These are phyloP conservation scores for Venturia aucupariae DNA, from an alignment of 2,329 filamentous ascomycete species.

Conservation along the genomic window DNA sequence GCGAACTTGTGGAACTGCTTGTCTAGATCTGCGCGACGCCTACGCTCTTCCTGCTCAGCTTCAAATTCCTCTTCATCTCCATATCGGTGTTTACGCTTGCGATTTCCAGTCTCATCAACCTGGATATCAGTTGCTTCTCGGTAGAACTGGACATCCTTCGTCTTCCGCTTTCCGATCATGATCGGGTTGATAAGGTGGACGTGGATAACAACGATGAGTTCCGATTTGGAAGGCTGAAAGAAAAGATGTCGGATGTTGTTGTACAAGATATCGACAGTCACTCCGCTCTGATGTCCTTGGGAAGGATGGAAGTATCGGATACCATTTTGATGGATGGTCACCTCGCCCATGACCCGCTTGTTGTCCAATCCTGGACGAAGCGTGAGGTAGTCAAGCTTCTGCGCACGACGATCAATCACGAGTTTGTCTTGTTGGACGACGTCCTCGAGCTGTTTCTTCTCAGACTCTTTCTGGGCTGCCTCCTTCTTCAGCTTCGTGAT, in stretches of 20 bases:
- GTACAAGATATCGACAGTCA: conserved; percentile 88
- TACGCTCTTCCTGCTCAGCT: conserved; percentile 91
- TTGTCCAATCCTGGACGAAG: conserved; percentile 92
- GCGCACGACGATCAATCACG: conserved; percentile 85
- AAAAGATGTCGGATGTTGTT: conserved; percentile 98
- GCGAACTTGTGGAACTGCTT: conserved; percentile 93
- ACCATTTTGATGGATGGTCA: conserved; percentile 98
- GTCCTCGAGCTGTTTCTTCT: conserved; percentile 99
- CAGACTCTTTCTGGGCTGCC: conserved; percentile 82
- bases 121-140: conserved; percentile 96
- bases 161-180: conserved; percentile 97
- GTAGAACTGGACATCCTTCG: conserved; percentile 97
- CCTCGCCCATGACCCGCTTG: conserved; percentile 89
- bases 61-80: conserved; percentile 99
- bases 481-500: conserved; percentile 97
- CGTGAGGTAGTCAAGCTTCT: conserved; percentile 87
- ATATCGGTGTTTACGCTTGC: conserved; percentile 94
- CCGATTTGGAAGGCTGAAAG: conserved; percentile 94
- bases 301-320: conserved; percentile 77
- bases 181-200: conserved; percentile 97
- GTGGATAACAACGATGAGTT: conserved; percentile 96
- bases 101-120: conserved; percentile 96
- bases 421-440: conserved; percentile 98
- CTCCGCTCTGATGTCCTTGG: conserved; percentile 43
- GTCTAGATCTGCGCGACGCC: conserved; percentile 83